Base-by-base conservation (phyloP, 208 protist genomes). In the Acanthamoeba divionensis region DNA sequence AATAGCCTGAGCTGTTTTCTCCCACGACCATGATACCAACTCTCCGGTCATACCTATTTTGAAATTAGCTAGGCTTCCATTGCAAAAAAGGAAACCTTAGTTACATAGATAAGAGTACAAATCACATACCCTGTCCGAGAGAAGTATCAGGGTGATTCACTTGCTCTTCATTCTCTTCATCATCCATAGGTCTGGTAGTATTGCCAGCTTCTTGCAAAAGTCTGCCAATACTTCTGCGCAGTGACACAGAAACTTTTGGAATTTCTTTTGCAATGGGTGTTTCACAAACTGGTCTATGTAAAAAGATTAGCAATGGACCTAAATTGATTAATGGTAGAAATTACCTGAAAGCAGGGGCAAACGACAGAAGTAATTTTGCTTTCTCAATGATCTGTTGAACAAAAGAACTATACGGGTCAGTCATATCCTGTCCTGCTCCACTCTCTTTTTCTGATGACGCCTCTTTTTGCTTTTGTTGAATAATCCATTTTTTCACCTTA, bases 401-500 rank as follows among this genome's bases (percentile, higher is more conserved):
- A 1, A 66, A 33, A 12, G 60, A 33, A 12, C 8, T 26, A 33
- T n/a, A 66, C 0, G 36, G 60, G 60, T 66, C 60, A 13, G 29
- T 66, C 29, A n/a, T 0, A 33, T 10, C 60, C 13, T 24, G 29
- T 21, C 8, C 13, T 33, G 36, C 2, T 41, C 36, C 36, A 41
- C 36, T 41, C 36, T 66, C 60, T 66, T 66, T 33, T 66, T 66
- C 13, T 12, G 60, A 10, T n/a, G 54, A n/a, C 10, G 66, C 66
- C 24, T 77, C 8, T 1, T 44, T 54, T 31, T 77, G 66, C 13
- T 44, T 33, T 44, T 77, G 66, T 24, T 77, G 66, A 31, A 77
- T 77, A 44, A 77, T 52, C 66, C 66, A 77, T 44, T 77, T 77
- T 44, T 77, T 77, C 24, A 63, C 55, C 36, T 41, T 41, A 41